Percentiles rank a stretch among this genome's conserved stretches.
These are phyloP conservation scores for Kappamyces sp. DNA, from an alignment of 192 early-diverging fungal species.

Conservation along the genomic window DNA sequence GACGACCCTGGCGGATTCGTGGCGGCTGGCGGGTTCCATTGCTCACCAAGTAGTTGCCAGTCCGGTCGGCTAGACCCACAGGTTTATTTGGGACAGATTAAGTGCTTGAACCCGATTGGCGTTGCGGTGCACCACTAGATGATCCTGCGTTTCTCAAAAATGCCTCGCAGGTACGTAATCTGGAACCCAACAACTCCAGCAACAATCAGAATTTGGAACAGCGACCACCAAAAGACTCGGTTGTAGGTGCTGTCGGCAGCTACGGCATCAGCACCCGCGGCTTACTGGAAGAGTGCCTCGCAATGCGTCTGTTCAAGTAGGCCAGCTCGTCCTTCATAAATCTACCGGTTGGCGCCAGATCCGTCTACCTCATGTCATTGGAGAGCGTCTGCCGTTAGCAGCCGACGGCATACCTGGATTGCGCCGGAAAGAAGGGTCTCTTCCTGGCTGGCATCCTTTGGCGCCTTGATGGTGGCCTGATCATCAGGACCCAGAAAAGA, in stretches of 20 bases:
- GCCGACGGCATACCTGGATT: slow-evolving; percentile 14
- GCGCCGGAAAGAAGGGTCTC: slow-evolving; percentile 1
- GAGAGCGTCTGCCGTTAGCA: slow-evolving; percentile 16
- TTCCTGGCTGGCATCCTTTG: slow-evolving; percentile 7
- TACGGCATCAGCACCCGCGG: slow-evolving; percentile 23
- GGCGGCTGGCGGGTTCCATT: no score
- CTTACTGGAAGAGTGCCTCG: slow-evolving; percentile 64
- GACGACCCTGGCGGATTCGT: no score
- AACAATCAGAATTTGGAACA: slow-evolving; percentile 58
- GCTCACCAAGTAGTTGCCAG: no score
- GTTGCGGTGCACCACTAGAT: background rate
- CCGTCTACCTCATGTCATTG: slow-evolving; percentile 11
- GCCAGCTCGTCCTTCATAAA: slow-evolving; percentile 65
- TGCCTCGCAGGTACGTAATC: slow-evolving; percentile 52
- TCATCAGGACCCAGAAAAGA: slow-evolving; percentile 22
- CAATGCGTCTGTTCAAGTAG: slow-evolving; percentile 59
- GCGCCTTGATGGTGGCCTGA: slow-evolving; percentile 18
- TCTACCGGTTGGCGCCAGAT: background rate
- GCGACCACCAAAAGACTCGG: slow-evolving; percentile 74
- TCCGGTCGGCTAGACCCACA: no score
- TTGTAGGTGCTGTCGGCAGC: slow-evolving; percentile 74
- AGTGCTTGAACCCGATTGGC: background rate
- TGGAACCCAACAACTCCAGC: slow-evolving; percentile 65
- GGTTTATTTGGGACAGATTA: background rate
- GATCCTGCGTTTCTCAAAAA: slow-evolving; percentile 14